Evolutionary conservation across 176 grass and related monocot genomes (phyloP), one percentile per base, ranked within the genome.

Genomic region (Typha latifolia): DNA sequence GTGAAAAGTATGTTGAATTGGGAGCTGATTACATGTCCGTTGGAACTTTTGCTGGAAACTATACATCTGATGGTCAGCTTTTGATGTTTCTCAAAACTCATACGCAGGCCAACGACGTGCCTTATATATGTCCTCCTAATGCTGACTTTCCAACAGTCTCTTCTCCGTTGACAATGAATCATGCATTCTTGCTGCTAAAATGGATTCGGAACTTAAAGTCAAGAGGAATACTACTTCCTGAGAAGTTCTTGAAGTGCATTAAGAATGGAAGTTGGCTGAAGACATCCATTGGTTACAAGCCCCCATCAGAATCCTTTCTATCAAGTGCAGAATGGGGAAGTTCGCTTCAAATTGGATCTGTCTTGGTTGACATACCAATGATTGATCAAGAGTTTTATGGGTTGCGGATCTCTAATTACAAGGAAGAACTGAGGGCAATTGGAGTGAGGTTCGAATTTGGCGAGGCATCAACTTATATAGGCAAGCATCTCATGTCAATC

Each of bases 171-270:
- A 89, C 77, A 0, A 74, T 74, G 68, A 37, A 77, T 3, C 89
- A 95, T 74, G 90, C 83, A 48, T 66, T 90, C 37, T 77, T 95
- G 78, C 50, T 95, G 10, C 62, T 95, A 29, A 5, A 84, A n/a
- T 95, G 90, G 90, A 89, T 95, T 74, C 18, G 0, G 3, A 76
- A 79, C 52, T 12, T 90, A 10, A 77, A 32, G 9, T 71, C 12
- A 4, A 53, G 5, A 21, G 20, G 52, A 22, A 14, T 26, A 62
- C 1, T 1, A 20, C 34, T 86, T 14, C 82, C 83, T 3, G 16
- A 57, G 4, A 71, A 14, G 3, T 89, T 95, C 48, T 50, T 95
- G 57, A 48, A 29, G 61, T 83, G 77, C 55, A 32, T 84, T n/a
- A 64, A 79, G 57, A 12, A 62, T 12, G 90, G 86, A 71, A 74